Base-by-base conservation (phyloP, 1,284 basidiomycete species). In the Ceratobasidium sp. region DNA sequence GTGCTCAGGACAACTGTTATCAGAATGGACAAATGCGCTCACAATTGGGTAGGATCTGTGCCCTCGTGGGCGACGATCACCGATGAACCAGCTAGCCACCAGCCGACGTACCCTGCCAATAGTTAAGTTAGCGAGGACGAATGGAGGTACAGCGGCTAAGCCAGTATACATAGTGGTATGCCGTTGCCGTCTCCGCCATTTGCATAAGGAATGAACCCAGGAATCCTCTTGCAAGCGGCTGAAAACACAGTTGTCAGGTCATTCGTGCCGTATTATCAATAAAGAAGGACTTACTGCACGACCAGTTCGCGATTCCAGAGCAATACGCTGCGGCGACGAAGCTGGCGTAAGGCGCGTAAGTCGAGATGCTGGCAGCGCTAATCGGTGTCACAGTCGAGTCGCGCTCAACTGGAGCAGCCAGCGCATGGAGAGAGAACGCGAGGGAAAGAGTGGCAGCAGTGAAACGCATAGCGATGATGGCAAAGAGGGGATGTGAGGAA, bases 261-360 rank as follows among this genome's bases (percentile, higher is more conserved):
- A 30, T 38, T 44, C 2, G 23, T 48, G 20, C 41, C 20, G 44
- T 33, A 66, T 38, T 6, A 20, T 20, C 35, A 35, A 46, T 68
- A 20, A 12, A 30, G 38, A 87, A 33, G 78, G 90, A 89, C 81
- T 82, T 41, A 74, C 92, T 91, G 82, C 91, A 92, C 54, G 82
- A 83, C 91, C 91, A 93, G 7, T 85, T 82, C 33, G 86, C 79
- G 0, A 84, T 80, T 0, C 89, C 83, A 2, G 81, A 7, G 80
- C 91, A 93, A 81, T 90, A 90, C 1, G 86, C 89, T 1, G 90
- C 85, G 70, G 86, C 87, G 1, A 91, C 90, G 80, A 88, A 92
- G 81, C 84, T 85, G 0, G 89, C 87, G 82, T 87, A 92, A 0
- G 89, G 87, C 60, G 83, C 88, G 84, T 87, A 91, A 1, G 85